These are phyloP conservation scores for Phoma sp. DNA, from an alignment of 2,329 filamentous ascomycete species.

Conservation along the genomic window DNA sequence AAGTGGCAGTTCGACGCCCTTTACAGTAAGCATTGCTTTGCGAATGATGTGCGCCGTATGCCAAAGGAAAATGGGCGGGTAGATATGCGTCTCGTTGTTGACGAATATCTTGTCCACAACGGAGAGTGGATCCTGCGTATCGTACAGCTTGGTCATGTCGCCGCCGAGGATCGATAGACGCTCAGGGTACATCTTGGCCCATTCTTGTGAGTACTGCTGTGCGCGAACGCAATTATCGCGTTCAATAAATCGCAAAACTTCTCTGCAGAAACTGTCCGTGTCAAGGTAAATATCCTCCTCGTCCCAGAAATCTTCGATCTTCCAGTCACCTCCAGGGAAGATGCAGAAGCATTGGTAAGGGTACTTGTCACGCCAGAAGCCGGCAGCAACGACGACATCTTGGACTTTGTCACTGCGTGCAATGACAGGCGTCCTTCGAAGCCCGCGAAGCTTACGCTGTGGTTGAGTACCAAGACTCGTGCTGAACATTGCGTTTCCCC, in stretches of 20 bases:
- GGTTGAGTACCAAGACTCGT: slow-evolving; percentile 32
- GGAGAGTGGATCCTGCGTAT: slow-evolving; percentile 23
- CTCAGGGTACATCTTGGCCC: slow-evolving; percentile 27
- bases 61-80: slow-evolving; percentile 39
- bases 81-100: slow-evolving; percentile 28
- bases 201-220: slow-evolving; percentile 29
- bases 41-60: slow-evolving; percentile 36
- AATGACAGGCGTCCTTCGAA: slow-evolving; percentile 30
- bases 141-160: slow-evolving; percentile 23
- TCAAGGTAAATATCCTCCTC: slow-evolving; percentile 41
- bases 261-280: slow-evolving; percentile 31
- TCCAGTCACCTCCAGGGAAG: slow-evolving; percentile 33
- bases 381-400: slow-evolving; percentile 29
- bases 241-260: slow-evolving; percentile 37
- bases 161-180: slow-evolving; percentile 25
- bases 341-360: slow-evolving; percentile 34
- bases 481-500: slow-evolving; percentile 36
- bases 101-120: slow-evolving; percentile 40
- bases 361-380: slow-evolving; percentile 29
- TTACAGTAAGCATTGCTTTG: slow-evolving; percentile 16
- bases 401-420: slow-evolving; percentile 27
- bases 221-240: slow-evolving; percentile 29
- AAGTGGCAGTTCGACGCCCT: neutral
- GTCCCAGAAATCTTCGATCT: slow-evolving; percentile 45
- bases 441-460: slow-evolving; percentile 19